Evolutionary conservation across 108 stramenopile species (phyloP), one percentile per base, ranked within the genome.

Genomic region (Stephanodiscus triporus): DNA sequence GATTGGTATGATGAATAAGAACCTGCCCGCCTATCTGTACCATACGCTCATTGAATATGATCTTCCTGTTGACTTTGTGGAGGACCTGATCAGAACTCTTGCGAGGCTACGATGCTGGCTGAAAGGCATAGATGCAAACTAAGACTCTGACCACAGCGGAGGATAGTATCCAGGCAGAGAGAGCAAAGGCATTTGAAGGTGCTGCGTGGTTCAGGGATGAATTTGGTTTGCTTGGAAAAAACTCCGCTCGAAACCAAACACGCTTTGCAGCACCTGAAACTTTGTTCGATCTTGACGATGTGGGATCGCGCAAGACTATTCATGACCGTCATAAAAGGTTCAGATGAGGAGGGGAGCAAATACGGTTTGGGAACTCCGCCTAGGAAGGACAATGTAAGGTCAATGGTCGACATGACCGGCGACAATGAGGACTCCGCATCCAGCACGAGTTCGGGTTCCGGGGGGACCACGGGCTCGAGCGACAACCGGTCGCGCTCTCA

Each of bases 181-280:
- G 1, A 14, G 27, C 9, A 1, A 34, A 29, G 34, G 2, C 19
- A 13, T 14, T 59, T 9, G 58, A 59, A 34, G 8, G 0, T 11
- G 30, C 58, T 9, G 27, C 58, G 3, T 59, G 58, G 58, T 59
- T 34, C 32, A 59, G 37, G 58, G 58, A 59, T 37, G 58, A 59
- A 4, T 36, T 59, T 10, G 58, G 58, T 9, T 13, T 34, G 6
- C 58, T 34, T 2, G 23, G 10, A 24, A 10, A 36, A 17, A 32
- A 36, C 19, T 14, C 6, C 11, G n/a, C 20, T 6, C n/a, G 6
- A 5, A 59, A 34, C 22, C n/a, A 59, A 17, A 59, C 11, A 34
- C 27, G 14, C 30, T 32, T 14, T 17, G 6, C 14, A 9, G 11
- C 27, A 7, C 30, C 30, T 10, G 30, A 29, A 13, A 11, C 19